Evolutionary conservation across 305 asterid species (phyloP).

Genomic region (Salvia sclarea): DNA sequence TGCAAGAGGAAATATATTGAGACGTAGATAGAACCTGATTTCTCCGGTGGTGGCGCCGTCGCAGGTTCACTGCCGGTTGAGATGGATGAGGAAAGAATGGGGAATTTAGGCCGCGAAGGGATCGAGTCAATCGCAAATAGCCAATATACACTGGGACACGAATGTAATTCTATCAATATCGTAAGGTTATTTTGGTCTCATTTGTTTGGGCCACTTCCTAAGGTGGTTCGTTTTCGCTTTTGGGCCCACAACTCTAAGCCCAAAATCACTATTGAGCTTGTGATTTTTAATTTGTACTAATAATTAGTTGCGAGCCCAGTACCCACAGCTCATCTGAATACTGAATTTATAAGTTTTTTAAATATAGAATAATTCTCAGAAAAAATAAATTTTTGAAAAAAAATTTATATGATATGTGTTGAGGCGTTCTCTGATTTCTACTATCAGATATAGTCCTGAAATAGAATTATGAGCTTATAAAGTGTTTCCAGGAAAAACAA

Average conservation of each 20-base stretch:
- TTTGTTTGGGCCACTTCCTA: neutral
- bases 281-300: no score
- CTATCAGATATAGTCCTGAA: no score
- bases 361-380: no score
- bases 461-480: no score
- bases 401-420: no score
- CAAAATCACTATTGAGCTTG: neutral
- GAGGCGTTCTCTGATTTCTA: no score
- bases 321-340: no score
- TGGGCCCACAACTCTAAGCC: conserved; percentile 18
- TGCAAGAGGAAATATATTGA: neutral
- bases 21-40: conserved; percentile 28
- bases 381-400: no score
- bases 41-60: conserved; percentile 30
- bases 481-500: no score
- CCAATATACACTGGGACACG: conserved; percentile 22
- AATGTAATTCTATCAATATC: conserved; percentile 1
- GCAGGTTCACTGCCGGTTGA: conserved; percentile 31
- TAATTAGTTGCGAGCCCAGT: neutral
- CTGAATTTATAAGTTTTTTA: no score
- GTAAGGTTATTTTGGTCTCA: conserved; percentile 12
- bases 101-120: conserved; percentile 32
- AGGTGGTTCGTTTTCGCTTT: neutral
- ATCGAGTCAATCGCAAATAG: conserved; percentile 31
- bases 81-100: conserved; percentile 22